Conservation (phyloP, 768 basidiomycete genomes). For the Coprinopsis strossmayeri region DNA sequence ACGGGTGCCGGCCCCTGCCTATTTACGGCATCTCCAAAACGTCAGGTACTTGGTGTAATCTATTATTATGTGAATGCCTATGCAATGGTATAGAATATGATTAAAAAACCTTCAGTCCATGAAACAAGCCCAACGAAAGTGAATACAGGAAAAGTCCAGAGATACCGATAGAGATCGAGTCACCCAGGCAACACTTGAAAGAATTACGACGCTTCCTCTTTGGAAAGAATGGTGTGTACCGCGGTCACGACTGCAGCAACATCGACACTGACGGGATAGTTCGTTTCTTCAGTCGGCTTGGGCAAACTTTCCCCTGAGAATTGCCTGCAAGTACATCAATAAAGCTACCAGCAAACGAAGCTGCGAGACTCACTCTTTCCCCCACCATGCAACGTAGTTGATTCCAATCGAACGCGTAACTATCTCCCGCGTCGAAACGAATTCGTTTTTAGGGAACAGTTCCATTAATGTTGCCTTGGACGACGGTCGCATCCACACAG, state of each 20-base stretch:
- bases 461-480: constrained; percentile 64
- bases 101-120: too few species aligned
- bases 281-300: constrained; percentile 18
- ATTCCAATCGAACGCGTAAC: constrained; percentile 48
- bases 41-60: too few species aligned
- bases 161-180: too few species aligned
- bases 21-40: too few species aligned
- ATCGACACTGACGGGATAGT: constrained; percentile 29
- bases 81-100: too few species aligned
- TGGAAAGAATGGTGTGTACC: constrained; percentile 22
- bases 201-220: not conserved
- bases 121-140: too few species aligned
- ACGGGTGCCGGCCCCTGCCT: too few species aligned
- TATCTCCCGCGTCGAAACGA: constrained; percentile 55
- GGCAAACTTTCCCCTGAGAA: constrained; percentile 29
- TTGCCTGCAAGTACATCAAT: constrained; percentile 23
- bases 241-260: constrained; percentile 32
- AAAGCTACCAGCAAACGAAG: too few species aligned
- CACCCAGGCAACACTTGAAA: too few species aligned
- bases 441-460: constrained; percentile 64
- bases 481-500: constrained; percentile 62
- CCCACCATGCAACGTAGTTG: constrained; percentile 55
- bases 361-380: constrained; percentile 26
- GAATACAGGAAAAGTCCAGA: too few species aligned
- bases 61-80: too few species aligned